phyloP scores from a whole-genome alignment of 495 filamentous ascomycete genomes.

The Penicillium herquei region DNA sequence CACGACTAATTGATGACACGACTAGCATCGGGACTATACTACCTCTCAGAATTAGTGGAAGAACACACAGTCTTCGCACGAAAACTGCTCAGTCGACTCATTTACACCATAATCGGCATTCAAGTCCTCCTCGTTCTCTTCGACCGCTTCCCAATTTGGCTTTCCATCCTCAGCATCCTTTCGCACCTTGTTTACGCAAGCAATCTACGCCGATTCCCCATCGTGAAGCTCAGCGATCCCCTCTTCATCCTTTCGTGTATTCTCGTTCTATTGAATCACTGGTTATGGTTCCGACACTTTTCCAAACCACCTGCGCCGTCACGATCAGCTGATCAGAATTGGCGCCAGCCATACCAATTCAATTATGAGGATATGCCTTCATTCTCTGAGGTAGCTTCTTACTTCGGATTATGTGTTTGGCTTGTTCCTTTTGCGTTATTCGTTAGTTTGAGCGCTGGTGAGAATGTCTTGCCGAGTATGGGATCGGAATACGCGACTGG shows the following conservation, averaged over 20 bases:
- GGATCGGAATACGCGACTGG: constrained; percentile 65
- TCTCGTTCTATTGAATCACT: constrained; percentile 89
- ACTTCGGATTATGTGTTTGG: constrained; percentile 96
- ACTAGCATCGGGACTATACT: constrained; percentile 91
- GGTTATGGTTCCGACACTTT: constrained; percentile 95
- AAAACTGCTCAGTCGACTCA: constrained; percentile 75
- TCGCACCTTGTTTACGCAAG: constrained; percentile 87
- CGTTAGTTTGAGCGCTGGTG: constrained; percentile 85
- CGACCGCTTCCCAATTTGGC: constrained; percentile 76
- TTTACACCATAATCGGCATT: constrained; percentile 76
- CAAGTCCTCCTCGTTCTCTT: constrained; percentile 74
- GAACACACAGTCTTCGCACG: constrained; percentile 94
- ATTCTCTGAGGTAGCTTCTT: constrained; percentile 94
- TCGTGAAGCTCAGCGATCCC: constrained; percentile 85
- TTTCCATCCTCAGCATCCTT: constrained; percentile 71
- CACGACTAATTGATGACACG: not conserved
- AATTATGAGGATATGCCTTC: constrained; percentile 61
- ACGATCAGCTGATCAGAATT: constrained; percentile 28
- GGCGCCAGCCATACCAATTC: constrained; percentile 58
- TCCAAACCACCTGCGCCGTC: constrained; percentile 51
- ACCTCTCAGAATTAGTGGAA: constrained; percentile 96
- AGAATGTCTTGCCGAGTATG: constrained; percentile 92
- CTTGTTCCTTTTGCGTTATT: constrained; percentile 94
- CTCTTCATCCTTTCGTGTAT: constrained; percentile 82
- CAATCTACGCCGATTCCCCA: constrained; percentile 83